Conservation (phyloP, 2,329 filamentous ascomycete species). For the Ceratocystis albifundus region DNA sequence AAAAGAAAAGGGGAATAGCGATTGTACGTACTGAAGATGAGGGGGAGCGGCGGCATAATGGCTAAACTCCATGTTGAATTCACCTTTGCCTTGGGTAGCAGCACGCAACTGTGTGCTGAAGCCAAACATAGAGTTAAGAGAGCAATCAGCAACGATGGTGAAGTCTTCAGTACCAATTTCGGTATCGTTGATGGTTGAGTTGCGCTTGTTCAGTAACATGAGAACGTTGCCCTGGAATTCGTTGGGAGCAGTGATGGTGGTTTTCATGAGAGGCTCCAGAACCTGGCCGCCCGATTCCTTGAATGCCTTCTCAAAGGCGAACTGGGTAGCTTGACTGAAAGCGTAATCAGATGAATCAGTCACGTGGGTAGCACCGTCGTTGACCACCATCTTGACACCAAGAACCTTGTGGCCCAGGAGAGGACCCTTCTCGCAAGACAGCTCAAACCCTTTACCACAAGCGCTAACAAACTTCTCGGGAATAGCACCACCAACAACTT, state of each 20-base stretch:
- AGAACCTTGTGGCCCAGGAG: slow-evolving; percentile 88
- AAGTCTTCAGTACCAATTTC: slow-evolving; percentile 93
- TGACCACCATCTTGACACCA: slow-evolving; percentile 79
- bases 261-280: slow-evolving; percentile 96
- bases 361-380: slow-evolving; percentile 92
- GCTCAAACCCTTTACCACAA: slow-evolving; percentile 87
- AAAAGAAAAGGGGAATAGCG: no score
- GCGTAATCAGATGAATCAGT: slow-evolving; percentile 96
- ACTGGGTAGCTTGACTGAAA: slow-evolving; percentile 87
- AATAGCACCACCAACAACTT: slow-evolving; percentile 80
- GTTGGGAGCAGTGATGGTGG: slow-evolving; percentile 83
- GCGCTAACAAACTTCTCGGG: slow-evolving; percentile 92
- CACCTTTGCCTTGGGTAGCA: slow-evolving; percentile 93
- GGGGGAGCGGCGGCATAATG: slow-evolving; percentile 81
- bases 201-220: slow-evolving; percentile 91
- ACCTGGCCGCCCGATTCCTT: slow-evolving; percentile 67
- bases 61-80: slow-evolving; percentile 98
- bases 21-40: slow-evolving; percentile 66
- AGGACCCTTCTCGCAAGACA: slow-evolving; percentile 73
- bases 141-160: slow-evolving; percentile 82
- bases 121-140: slow-evolving; percentile 93
- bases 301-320: slow-evolving; percentile 94
- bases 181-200: slow-evolving; percentile 87
- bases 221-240: slow-evolving; percentile 98
- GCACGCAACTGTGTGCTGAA: slow-evolving; percentile 86